Evolutionary conservation across 1,139 yeast genomes (phyloP), one percentile per base, ranked within the genome.

Genomic region (Geotrichum carabidarum): DNA sequence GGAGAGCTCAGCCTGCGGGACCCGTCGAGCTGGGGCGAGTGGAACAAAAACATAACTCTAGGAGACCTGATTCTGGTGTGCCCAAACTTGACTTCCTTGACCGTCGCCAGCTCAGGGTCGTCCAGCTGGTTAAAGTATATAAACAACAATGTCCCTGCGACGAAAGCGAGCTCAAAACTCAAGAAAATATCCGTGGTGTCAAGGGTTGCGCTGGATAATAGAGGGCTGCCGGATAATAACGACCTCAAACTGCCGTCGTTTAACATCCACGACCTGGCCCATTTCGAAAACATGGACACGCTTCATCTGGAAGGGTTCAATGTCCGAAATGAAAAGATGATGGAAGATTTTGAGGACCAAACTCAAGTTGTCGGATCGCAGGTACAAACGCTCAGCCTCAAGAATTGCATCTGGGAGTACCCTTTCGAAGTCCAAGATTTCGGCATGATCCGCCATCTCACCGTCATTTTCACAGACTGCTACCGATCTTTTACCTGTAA

Each of bases 331-430:
- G 60, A 59, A 45, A 51, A 58, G 22, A 48, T 52, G 30, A 52
- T 57, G 43, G 22, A 57, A 17, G 51, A 53, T 9, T 36, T 34
- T 5, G 50, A 55, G 1, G 54, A 40, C 12, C 41, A 47, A 3
- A 43, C 17, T 18, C 11, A 40, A 36, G 17, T 14, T 40, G 22
- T 32, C 15, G 48, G 15, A 9, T 35, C 41, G 7, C 14, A 44
- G 12, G 50, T 34, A 43, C 42, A 38, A 55, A 41, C 49, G 9
- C 55, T 62, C 30, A 37, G 36, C 17, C 48, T 63, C 41, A 54
- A 43, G 41, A 60, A 63, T 49, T 63, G 66, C 55, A 59, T 55
- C 34, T 63, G 66, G 66, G 60, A 59, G 41, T 63, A 63, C 49
- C 66, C 66, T 12, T 56, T 53, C 44, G 57, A 55, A 12, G 56